These are phyloP conservation scores for Metarhizium humberi DNA, from an alignment of 2,329 filamentous ascomycete genomes.

Conservation along the genomic window DNA sequence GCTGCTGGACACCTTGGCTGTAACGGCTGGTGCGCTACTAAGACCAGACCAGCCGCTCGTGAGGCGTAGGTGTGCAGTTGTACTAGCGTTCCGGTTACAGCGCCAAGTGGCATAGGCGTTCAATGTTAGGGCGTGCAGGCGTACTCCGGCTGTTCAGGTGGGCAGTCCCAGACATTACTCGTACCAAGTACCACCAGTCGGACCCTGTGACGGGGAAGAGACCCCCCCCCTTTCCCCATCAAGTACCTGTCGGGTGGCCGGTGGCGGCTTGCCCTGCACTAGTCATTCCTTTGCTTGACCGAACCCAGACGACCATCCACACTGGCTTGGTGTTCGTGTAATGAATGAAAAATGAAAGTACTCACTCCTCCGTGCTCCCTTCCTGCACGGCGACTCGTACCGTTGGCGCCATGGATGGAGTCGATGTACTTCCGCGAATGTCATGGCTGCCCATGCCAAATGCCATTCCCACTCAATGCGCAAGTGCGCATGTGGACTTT, in stretches of 20 bases:
- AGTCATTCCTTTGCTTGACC: not conserved
- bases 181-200: not conserved
- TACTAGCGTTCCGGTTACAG: too few relatives aligned
- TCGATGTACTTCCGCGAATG: not conserved
- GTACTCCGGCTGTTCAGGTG: not conserved
- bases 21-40: too few relatives aligned
- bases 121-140: too few relatives aligned
- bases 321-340: not conserved
- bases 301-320: not conserved
- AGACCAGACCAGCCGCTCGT: too few relatives aligned
- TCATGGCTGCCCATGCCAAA: not conserved
- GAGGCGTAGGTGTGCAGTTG: not conserved
- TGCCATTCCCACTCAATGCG: not conserved
- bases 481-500: constrained; percentile 1
- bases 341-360: not conserved
- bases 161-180: not conserved
- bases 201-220: not conserved
- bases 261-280: not conserved
- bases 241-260: not conserved
- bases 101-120: too few relatives aligned
- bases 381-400: not conserved
- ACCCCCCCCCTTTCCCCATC: not conserved
- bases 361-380: not conserved
- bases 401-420: not conserved
- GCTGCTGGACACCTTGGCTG: too few relatives aligned